Percentiles rank a stretch among this genome's conserved stretches.
phyloP scores from a whole-genome alignment of 306 rosid genomes.

The Datisca glomerata region DNA sequence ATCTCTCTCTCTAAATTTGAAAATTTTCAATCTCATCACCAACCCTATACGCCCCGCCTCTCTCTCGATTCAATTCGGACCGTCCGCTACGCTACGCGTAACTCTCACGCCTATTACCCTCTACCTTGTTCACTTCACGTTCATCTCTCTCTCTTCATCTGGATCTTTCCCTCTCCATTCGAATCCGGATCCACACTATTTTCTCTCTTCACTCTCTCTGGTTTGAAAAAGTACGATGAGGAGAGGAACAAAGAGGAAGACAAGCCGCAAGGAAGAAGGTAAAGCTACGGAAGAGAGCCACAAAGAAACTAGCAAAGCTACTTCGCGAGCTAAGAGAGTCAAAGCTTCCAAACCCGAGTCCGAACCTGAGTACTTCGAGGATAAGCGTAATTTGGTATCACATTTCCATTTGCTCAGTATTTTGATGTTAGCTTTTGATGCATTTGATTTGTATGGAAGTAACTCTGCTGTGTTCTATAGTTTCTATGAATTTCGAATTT shows the following conservation, averaged over 20 bases:
- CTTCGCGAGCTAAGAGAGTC: slow-evolving; percentile 41
- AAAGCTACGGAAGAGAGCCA: slow-evolving; percentile 15
- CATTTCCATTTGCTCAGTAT: background rate
- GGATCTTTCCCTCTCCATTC: slow-evolving; percentile 12
- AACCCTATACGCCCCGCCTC: slow-evolving; percentile 1
- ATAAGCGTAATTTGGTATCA: slow-evolving; percentile 24
- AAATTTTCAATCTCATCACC: background rate
- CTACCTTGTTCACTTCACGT: background rate
- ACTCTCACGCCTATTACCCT: too few relatives aligned
- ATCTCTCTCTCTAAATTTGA: too few relatives aligned
- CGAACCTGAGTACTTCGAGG: slow-evolving; percentile 31
- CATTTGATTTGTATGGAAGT: background rate
- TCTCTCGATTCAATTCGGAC: background rate
- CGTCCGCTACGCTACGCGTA: too few relatives aligned
- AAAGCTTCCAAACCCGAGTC: slow-evolving; percentile 32
- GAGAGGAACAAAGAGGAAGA: slow-evolving; percentile 49
- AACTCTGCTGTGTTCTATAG: too few relatives aligned
- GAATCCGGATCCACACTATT: slow-evolving; percentile 16
- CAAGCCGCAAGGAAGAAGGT: slow-evolving; percentile 18
- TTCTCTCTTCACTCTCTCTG: background rate
- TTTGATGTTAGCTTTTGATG: background rate
- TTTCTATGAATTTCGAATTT: background rate
- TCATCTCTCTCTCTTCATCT: slow-evolving; percentile 2
- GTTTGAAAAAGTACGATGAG: slow-evolving; percentile 16
- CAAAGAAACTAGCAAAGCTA: slow-evolving; percentile 13